Evolutionary conservation across 2,329 filamentous ascomycete species (phyloP), one percentile per base, ranked within the genome.

Genomic region (Alternaria burnsii): DNA sequence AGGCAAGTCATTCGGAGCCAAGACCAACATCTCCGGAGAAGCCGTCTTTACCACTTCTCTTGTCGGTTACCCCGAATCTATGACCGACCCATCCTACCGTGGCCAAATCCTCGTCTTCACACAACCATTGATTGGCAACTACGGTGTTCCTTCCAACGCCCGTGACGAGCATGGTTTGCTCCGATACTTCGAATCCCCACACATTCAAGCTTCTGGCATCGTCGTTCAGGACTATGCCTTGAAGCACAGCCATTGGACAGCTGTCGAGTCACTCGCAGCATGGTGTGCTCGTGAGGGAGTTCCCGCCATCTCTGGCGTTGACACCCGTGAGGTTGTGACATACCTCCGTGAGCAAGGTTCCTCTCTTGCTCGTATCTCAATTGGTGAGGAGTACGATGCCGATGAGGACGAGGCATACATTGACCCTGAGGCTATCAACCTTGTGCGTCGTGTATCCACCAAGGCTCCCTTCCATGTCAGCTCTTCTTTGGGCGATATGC

Each of bases 81-180:
- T 90, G 83, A 89, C 87, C 74, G 88, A 89, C 69, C 88, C 88
- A 12, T 89, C 88, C 58, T 90, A 90, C 79, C 87, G 88, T 69
- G 88, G 95, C 70, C 95, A 99, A 84, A 98, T 99, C 71, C 86
- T 99, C 72, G 94, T 98, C 81, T 97, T 98, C 85, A 99, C 95
- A 69, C 94, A 97, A 80, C 95, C 95, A 36, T 84, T 99, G 71
- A 97, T 99, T 76, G 95, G 95, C 77, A 99, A 99, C 87, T 99
- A 99, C 79, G 95, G 95, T 72, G 94, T 99, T 18, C 95, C 95
- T 16, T 96, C 93, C 32, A 88, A 86, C 66, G 87, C 89, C 74
- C 90, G 93, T 67, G 95, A 99, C 80, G 84, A 94, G 80, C 92
- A 89, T 80, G 95, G 95, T 72, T 88, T 99, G 61, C 86, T 98